These are phyloP conservation scores for Clonostachys chloroleuca DNA, from an alignment of 2,329 filamentous ascomycete genomes.

Conservation along the genomic window DNA sequence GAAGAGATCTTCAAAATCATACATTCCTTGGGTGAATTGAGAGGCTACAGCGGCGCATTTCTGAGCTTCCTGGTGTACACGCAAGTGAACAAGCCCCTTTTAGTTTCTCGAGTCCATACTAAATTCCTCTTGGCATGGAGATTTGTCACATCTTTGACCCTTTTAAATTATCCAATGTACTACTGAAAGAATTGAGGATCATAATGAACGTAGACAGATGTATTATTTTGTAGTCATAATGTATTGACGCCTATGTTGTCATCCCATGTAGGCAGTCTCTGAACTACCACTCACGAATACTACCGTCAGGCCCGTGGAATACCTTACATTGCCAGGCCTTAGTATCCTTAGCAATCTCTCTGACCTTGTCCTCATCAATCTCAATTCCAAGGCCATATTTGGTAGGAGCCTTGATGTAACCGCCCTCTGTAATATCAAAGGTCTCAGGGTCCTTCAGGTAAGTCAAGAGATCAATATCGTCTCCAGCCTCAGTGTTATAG, in stretches of 20 bases:
- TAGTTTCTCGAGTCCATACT: no score
- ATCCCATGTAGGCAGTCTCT: neutral
- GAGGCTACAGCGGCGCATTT: no score
- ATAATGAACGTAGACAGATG: neutral
- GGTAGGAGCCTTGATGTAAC: slow-evolving; percentile 53
- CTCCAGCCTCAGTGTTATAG: slow-evolving; percentile 57
- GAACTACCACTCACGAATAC: slow-evolving; percentile 61
- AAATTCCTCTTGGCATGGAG: no score
- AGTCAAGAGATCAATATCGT: slow-evolving; percentile 50
- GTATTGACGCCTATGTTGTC: neutral
- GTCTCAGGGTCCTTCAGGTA: slow-evolving; percentile 59
- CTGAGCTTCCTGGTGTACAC: no score
- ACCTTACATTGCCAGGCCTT: slow-evolving; percentile 60
- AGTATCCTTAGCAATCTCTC: slow-evolving; percentile 48
- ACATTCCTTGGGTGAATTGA: no score
- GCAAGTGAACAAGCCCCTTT: no score
- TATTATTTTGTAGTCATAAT: neutral
- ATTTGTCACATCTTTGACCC: no score
- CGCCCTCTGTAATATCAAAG: slow-evolving; percentile 53
- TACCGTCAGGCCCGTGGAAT: slow-evolving; percentile 62
- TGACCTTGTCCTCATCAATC: slow-evolving; percentile 61
- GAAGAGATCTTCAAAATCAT: neutral
- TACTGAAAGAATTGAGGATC: no score
- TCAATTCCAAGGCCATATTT: slow-evolving; percentile 62
- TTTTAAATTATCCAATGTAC: no score